Evolutionary conservation across 495 filamentous ascomycete species (phyloP), one percentile per base, ranked within the genome.

Genomic region (Bacidia gigantensis): DNA sequence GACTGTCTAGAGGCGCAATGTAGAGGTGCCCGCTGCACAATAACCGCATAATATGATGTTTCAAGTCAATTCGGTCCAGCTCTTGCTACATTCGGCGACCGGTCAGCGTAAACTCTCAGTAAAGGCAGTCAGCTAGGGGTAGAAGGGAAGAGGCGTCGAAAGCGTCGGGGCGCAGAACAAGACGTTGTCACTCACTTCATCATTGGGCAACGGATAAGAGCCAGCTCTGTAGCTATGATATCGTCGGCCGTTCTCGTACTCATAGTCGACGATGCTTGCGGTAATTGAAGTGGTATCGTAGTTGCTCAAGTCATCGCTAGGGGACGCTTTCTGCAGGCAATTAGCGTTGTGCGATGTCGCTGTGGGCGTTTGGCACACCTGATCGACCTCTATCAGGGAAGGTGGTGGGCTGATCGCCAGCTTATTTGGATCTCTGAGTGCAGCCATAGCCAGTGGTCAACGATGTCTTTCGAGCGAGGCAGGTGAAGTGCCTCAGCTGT

Each of bases 201-300:
- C 77, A 52, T 80, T 78, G 11, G 76, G 77, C 44, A 76, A 69
- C n/a, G 71, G 57, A 56, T 80, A 80, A 46, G 74, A 65, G 51
- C 76, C 76, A 53, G 76, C 75, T 58, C 76, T 70, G 58, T 77
- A 78, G 50, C 56, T 71, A 62, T 79, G 75, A 61, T 80, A 78
- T 56, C 70, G 67, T 58, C 76, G 65, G 21, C 75, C 76, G 65
- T 78, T 70, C 52, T 80, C 77, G 22, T 69, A 62, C 26, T 72
- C 71, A 60, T 73, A 76, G 53, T 76, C 66, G 42, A 65, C 69
- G 51, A 74, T 67, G 62, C 72, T 75, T 32, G 62, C 67, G 49
- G 71, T 77, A 47, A 75, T 58, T 26, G 72, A 75, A 23, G 22
- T 49, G 12, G 57, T 51, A 24, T 53, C 52, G n/a, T 51, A 25